Evolutionary conservation across 352 stramenopile genomes (phyloP).

Genomic region (Pythium phragmiticola): DNA sequence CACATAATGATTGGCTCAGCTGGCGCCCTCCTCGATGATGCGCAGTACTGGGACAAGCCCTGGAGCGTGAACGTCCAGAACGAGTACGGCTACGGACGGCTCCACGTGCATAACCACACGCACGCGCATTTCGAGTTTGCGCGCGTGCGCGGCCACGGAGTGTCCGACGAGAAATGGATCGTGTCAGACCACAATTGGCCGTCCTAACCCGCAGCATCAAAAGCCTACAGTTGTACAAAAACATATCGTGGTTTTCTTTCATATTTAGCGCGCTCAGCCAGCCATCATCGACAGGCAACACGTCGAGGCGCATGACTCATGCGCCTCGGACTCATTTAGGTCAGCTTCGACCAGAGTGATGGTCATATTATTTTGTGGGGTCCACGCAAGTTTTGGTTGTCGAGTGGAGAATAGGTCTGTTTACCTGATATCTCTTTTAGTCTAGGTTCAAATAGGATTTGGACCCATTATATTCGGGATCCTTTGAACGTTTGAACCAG

Average conservation of each 20-base stretch:
- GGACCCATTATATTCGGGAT: conserved; percentile 11
- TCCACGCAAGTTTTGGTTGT: conserved; percentile 1
- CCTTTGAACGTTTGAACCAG: conserved; percentile 25
- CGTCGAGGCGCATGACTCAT: too few species aligned
- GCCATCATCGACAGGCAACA: too few species aligned
- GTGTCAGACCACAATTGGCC: conserved; percentile 29
- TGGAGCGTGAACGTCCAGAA: conserved; percentile 23
- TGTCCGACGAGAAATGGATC: conserved; percentile 27
- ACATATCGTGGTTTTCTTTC: too few species aligned
- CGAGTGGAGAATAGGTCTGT: not conserved
- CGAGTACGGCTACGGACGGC: conserved; percentile 31
- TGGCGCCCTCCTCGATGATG: conserved; percentile 26
- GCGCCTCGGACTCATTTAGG: not conserved
- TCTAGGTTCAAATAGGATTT: conserved; percentile 22
- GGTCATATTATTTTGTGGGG: conserved; percentile 4
- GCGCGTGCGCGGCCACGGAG: conserved; percentile 6
- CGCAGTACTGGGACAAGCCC: conserved; percentile 19
- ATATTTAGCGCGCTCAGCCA: too few species aligned
- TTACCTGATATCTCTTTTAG: conserved; percentile 22
- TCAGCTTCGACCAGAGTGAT: conserved; percentile 8
- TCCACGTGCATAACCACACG: conserved; percentile 30
- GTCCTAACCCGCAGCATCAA: not conserved
- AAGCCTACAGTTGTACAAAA: too few species aligned
- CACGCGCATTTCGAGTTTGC: conserved; percentile 33
- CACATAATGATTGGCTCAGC: conserved; percentile 35